Evolutionary conservation across 2,329 filamentous ascomycete species (phyloP).

Genomic region (Phialocephala subalpina): DNA sequence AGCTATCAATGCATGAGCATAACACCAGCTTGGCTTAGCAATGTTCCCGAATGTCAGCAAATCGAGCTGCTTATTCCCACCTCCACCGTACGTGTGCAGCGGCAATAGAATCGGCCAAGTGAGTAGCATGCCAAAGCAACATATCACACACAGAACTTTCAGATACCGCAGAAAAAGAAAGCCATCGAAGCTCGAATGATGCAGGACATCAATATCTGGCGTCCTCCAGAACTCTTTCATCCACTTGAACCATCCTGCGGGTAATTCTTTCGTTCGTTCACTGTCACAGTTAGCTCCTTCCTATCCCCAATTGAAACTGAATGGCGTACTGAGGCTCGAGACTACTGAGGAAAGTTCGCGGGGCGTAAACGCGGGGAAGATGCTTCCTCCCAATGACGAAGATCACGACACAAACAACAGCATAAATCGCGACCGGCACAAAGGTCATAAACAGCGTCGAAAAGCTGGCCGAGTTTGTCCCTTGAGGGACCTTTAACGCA

Average conservation of each 20-base stretch:
- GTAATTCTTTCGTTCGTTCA: slow-evolving; percentile 42
- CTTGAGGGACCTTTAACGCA: slow-evolving; percentile 47
- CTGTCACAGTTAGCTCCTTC: slow-evolving; percentile 32
- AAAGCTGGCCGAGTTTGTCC: slow-evolving; percentile 51
- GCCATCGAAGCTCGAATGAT: slow-evolving; percentile 71
- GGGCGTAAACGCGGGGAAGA: slow-evolving; percentile 61
- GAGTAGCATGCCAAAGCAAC: slow-evolving; percentile 66
- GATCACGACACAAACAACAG: slow-evolving; percentile 56
- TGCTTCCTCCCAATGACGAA: slow-evolving; percentile 59
- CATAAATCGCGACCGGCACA: slow-evolving; percentile 58
- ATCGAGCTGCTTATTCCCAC: slow-evolving; percentile 61
- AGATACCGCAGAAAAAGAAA: slow-evolving; percentile 72
- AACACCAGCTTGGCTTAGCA: slow-evolving; percentile 57
- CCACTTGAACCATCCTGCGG: slow-evolving; percentile 47
- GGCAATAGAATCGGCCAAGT: slow-evolving; percentile 73
- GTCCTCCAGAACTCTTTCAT: slow-evolving; percentile 43
- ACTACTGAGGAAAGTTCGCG: slow-evolving; percentile 59
- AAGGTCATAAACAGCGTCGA: slow-evolving; percentile 58
- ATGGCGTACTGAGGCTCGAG: slow-evolving; percentile 54
- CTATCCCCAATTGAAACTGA: background rate
- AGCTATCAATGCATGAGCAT: slow-evolving; percentile 66
- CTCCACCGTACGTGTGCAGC: slow-evolving; percentile 68
- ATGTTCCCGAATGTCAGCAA: slow-evolving; percentile 68
- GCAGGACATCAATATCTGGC: slow-evolving; percentile 55
- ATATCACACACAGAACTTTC: slow-evolving; percentile 66